Evolutionary conservation across 2,329 filamentous ascomycete species (phyloP).

Genomic region (Penicillium nordicum): DNA sequence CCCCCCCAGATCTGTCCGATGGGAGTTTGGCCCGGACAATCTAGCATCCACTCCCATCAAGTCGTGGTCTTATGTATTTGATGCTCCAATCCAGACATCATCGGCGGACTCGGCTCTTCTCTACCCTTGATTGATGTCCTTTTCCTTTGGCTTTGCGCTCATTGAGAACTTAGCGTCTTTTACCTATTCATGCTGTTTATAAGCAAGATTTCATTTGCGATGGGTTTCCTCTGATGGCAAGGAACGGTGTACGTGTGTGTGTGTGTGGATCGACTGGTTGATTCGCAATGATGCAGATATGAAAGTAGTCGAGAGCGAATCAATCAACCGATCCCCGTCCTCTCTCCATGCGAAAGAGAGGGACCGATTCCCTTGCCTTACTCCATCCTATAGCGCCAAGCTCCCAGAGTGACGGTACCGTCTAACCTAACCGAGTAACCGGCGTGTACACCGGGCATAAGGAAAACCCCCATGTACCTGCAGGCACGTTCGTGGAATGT

Average conservation of each 20-base stretch:
- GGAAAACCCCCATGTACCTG: not conserved
- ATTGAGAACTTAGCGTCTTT: conserved; percentile 10
- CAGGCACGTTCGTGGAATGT: not conserved
- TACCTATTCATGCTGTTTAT: conserved; percentile 6
- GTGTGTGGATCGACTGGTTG: not conserved
- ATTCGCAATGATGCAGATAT: not conserved
- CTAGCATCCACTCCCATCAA: not conserved
- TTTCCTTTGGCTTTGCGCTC: conserved; percentile 4
- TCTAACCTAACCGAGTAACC: not conserved
- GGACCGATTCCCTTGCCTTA: not conserved
- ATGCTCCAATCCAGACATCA: not conserved
- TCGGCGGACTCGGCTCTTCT: not conserved
- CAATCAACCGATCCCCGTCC: not conserved
- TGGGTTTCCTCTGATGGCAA: not conserved
- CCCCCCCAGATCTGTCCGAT: not conserved
- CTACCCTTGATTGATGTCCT: not conserved
- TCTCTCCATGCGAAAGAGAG: not conserved
- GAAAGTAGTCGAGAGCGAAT: not conserved
- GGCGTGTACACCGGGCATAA: not conserved
- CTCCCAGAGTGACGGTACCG: too few species aligned
- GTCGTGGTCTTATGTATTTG: not conserved
- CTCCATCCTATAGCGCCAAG: not conserved
- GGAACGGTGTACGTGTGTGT: not conserved
- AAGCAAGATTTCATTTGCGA: conserved; percentile 3
- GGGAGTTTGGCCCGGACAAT: not conserved